These are phyloP conservation scores for Metarhizium brunneum DNA, from an alignment of 2,329 filamentous ascomycete genomes.

Conservation along the genomic window DNA sequence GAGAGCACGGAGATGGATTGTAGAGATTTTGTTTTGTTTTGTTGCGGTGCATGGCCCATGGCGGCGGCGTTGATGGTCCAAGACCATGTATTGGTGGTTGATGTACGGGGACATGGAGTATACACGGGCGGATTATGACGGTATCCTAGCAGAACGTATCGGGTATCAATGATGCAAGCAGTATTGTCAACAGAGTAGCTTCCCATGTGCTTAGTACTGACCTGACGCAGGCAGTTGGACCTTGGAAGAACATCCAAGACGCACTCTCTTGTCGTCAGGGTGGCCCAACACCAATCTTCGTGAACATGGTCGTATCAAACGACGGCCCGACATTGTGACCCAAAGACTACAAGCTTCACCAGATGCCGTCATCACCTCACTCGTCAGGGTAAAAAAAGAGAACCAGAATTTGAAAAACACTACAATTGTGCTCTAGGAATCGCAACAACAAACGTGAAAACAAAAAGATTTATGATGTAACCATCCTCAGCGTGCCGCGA, in stretches of 20 bases:
- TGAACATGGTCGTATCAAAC: too few species aligned
- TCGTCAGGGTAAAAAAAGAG: background rate
- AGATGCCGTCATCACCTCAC: background rate
- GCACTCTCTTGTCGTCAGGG: background rate
- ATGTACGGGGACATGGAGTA: too few species aligned
- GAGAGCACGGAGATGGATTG: too few species aligned
- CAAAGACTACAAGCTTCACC: background rate
- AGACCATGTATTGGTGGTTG: too few species aligned
- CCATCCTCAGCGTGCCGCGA: constrained; percentile 30
- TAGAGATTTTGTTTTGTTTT: too few species aligned
- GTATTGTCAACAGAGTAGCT: too few species aligned
- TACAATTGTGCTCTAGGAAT: constrained; percentile 4
- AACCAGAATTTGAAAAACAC: constrained; percentile 1
- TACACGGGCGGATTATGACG: too few species aligned
- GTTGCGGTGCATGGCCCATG: too few species aligned
- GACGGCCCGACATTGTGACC: background rate
- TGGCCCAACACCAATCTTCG: background rate
- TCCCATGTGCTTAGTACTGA: too few species aligned
- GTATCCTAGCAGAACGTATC: too few species aligned
- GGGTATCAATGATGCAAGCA: background rate
- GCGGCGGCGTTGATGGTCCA: too few species aligned
- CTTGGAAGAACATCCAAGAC: background rate
- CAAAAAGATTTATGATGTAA: constrained; percentile 40
- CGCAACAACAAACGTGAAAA: constrained; percentile 19
- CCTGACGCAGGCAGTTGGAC: too few species aligned